A percentile compares a stretch with the other conserved stretches of the same genome.
phyloP scores from a whole-genome alignment of 2,329 filamentous ascomycete genomes.

The Ophidiomyces ophidiicola region DNA sequence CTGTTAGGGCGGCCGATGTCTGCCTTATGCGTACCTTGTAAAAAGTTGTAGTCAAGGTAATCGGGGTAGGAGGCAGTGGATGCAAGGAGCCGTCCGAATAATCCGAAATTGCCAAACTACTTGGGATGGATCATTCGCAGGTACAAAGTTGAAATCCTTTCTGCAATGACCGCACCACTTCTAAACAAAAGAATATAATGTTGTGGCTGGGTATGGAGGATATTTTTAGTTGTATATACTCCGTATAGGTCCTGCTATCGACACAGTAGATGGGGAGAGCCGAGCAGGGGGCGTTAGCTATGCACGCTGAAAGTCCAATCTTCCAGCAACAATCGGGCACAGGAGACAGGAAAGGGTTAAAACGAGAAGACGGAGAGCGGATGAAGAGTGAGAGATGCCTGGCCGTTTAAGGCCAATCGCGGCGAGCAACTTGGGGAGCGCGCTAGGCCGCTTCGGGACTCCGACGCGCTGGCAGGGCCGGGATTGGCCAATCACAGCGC shows the following conservation, averaged over 20 bases:
- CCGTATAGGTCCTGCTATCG: background rate
- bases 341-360: conserved; percentile 1
- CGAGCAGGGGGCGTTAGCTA: background rate
- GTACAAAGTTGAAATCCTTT: background rate
- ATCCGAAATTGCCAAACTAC: background rate
- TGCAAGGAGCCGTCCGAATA: conserved; percentile 6
- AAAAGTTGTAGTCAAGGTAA: background rate
- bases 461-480: conserved; percentile 8
- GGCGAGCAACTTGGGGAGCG: conserved; percentile 3
- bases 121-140: conserved; percentile 3
- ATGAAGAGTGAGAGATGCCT: conserved; percentile 1
- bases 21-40: background rate
- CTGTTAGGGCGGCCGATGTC: background rate
- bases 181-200: background rate
- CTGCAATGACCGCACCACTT: background rate
- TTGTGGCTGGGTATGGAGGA: too few relatives aligned
- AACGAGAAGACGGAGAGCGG: conserved; percentile 4
- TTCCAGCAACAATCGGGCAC: background rate
- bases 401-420: background rate
- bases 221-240: too few relatives aligned
- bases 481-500: conserved; percentile 2
- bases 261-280: background rate
- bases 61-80: conserved; percentile 1
- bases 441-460: conserved; percentile 14
- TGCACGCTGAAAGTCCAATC: background rate